Base-by-base conservation (phyloP, 768 basidiomycete species). In the Lentinula detonsa region DNA sequence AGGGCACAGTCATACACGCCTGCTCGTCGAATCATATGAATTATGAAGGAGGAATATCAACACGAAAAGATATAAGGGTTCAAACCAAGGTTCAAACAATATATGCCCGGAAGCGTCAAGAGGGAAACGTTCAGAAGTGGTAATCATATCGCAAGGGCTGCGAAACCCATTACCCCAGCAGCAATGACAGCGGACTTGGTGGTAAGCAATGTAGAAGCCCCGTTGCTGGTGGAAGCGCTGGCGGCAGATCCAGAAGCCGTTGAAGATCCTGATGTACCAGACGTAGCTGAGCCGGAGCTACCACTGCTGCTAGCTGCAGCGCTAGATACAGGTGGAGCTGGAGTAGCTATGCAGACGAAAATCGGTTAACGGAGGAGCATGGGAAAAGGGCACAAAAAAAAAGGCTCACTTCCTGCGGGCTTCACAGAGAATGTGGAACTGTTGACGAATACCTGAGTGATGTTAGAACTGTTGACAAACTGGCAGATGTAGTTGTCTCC, bases 401-500 rank as follows among this genome's bases (percentile, higher is more conserved):
- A 39, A 28, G 28, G 23, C 55, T 37, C 13, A 56, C 55, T 42
- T 43, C 55, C 55, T 13, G 39, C 40, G 15, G 55, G 55, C 40
- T 42, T 56, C 1, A 56, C 55, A 5, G 55, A 40, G 28, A 56
- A 56, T 4, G 39, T 28, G 9, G 55, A 56, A n/a, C 55, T 56
- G 33, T 56, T 56, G 37, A 43, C 55, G 31, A 56, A 56, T 2
- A 56, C 40, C 23, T 56, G 55, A 15, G 55, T 56, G 21, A 43
- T 40, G 40, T 56, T 43, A 11, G 55, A 56, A 23, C 37, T 43
- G 55, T 56, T 56, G 55, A 56, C 40, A 16, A 56, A 56, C 23
- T 56, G 55, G 21, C 39, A 40, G 23, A 56, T 42, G 28, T 56
- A 56, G 23, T 43, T 43, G 40, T 56, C 55, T 13, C 39, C 55